phyloP scores from a whole-genome alignment of 1,284 basidiomycete genomes.

The Malassezia dermatis region DNA sequence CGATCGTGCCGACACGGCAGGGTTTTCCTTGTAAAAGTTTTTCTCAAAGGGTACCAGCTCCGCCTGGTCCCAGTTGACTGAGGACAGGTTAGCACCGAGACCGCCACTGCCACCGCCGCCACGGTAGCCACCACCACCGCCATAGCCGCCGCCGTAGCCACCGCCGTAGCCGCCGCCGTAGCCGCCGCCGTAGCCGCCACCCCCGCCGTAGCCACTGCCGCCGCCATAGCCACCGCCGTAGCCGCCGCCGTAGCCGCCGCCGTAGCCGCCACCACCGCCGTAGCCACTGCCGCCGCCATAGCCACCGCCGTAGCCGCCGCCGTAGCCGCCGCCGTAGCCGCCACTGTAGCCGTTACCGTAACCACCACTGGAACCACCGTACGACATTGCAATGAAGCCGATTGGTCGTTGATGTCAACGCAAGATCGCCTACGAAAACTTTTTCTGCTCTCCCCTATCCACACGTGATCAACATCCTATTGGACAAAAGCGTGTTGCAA shows the following conservation, averaged over 20 bases:
- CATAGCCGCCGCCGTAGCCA: constrained; percentile 21
- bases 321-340: constrained; percentile 10
- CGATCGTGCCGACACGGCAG: constrained; percentile 64
- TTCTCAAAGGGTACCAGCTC: constrained; percentile 63
- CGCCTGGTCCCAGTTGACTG: constrained; percentile 68
- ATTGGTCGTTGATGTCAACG: neutral
- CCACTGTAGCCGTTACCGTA: constrained; percentile 3
- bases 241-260: constrained; percentile 17
- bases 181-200: constrained; percentile 27
- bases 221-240: constrained; percentile 29
- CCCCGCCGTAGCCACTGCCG: constrained; percentile 24
- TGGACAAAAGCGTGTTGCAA: constrained; percentile 67
- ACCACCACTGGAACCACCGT: neutral
- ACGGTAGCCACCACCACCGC: constrained; percentile 24
- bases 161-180: constrained; percentile 34
- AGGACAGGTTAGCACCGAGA: constrained; percentile 71
- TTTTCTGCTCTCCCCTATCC: neutral
- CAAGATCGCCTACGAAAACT: constrained; percentile 2
- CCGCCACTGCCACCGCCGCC: constrained; percentile 68
- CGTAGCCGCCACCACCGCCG: constrained; percentile 6
- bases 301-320: constrained; percentile 21
- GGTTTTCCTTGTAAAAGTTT: constrained; percentile 95
- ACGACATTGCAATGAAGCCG: neutral
- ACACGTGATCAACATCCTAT: constrained; percentile 8
- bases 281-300: constrained; percentile 33